Evolutionary conservation across 768 basidiomycete species (phyloP).

Genomic region (Leccinum broughii): DNA sequence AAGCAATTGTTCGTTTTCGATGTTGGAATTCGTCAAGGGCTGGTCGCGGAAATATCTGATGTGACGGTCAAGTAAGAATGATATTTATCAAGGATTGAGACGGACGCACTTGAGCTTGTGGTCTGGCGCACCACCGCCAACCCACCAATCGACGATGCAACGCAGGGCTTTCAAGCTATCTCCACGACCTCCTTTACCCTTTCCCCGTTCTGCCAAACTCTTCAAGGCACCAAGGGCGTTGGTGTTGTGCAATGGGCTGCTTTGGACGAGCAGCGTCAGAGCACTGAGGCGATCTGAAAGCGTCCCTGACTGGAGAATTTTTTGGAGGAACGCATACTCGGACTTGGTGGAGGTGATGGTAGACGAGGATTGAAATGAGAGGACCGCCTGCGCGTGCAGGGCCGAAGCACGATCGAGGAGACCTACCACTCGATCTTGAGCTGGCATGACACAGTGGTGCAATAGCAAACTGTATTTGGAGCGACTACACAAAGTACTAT

Average conservation of each 20-base stretch:
- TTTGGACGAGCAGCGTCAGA: conserved; percentile 84
- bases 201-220: conserved; percentile 72
- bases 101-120: conserved; percentile 78
- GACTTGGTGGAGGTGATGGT: conserved; percentile 49
- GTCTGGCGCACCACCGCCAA: conserved; percentile 86
- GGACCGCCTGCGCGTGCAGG: conserved; percentile 46
- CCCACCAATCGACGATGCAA: conserved; percentile 97
- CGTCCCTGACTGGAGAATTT: conserved; percentile 86
- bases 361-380: conserved; percentile 53
- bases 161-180: conserved; percentile 89
- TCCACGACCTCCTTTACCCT: conserved; percentile 87
- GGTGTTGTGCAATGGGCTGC: conserved; percentile 82
- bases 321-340: conserved; percentile 78
- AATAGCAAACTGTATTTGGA: too few relatives aligned
- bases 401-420: conserved; percentile 47
- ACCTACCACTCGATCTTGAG: not conserved
- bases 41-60: conserved; percentile 90
- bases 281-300: conserved; percentile 91
- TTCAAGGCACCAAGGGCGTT: conserved; percentile 77
- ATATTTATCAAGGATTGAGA: not conserved
- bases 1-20: conserved; percentile 72
- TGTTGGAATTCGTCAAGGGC: conserved; percentile 59
- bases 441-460: not conserved
- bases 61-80: conserved; percentile 1
- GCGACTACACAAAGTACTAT: too few relatives aligned